Conservation (phyloP, 768 basidiomycete species). For the Leccinellum rugosiceps region DNA sequence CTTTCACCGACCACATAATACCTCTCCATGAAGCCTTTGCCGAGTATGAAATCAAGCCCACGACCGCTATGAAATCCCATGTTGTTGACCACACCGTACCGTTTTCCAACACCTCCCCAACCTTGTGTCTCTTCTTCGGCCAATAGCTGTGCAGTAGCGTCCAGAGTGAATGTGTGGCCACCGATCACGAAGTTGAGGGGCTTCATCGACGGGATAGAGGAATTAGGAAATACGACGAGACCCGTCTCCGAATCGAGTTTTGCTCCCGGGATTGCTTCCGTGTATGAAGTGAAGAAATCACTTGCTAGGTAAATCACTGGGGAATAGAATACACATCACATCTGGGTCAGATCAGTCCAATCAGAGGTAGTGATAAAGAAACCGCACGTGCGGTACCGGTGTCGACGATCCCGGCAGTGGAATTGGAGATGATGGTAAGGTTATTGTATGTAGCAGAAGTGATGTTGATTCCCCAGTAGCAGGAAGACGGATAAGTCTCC, state of each 20-base stretch:
- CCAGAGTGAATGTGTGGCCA: not conserved
- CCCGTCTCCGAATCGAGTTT: not conserved
- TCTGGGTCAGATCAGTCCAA: not conserved
- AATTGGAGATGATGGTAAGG: conserved; percentile 10
- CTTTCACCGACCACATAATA: not conserved
- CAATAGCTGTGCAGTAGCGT: not conserved
- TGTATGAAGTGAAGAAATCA: conserved; percentile 8
- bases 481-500: conserved; percentile 18
- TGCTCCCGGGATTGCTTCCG: conserved; percentile 13
- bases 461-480: conserved; percentile 31
- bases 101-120: not conserved
- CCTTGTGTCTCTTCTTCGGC: not conserved
- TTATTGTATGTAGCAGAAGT: conserved; percentile 11
- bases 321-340: not conserved
- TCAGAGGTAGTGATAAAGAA: not conserved
- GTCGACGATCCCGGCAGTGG: not conserved
- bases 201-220: conserved; percentile 6
- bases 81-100: not conserved
- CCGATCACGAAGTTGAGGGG: conserved; percentile 11
- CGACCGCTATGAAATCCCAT: not conserved
- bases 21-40: not conserved
- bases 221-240: conserved; percentile 4
- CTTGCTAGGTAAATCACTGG: conserved; percentile 11
- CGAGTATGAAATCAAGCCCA: not conserved
- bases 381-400: not conserved